phyloP scores from a whole-genome alignment of 495 filamentous ascomycete genomes.

The Podospora comata region DNA sequence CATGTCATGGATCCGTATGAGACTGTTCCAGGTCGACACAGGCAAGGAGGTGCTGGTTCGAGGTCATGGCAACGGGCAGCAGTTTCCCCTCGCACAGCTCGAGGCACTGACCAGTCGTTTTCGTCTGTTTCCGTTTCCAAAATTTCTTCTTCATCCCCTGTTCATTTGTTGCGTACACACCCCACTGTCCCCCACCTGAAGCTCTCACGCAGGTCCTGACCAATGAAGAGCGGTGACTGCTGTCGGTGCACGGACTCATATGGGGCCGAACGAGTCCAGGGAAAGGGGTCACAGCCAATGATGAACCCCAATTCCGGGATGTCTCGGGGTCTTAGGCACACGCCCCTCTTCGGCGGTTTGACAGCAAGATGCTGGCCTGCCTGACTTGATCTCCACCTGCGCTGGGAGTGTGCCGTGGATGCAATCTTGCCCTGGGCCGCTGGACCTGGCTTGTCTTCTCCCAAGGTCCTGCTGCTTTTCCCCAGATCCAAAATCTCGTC shows the following conservation, averaged over 20 bases:
- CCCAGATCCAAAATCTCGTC: slow-evolving; percentile 31
- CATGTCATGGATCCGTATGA: not conserved
- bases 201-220: slow-evolving; percentile 9
- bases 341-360: slow-evolving; percentile 22
- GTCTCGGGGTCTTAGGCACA: slow-evolving; percentile 17
- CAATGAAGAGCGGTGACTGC: slow-evolving; percentile 15
- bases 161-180: slow-evolving; percentile 9
- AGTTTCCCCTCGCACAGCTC: not conserved
- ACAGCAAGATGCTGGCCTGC: slow-evolving; percentile 13
- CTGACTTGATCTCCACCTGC: slow-evolving; percentile 25
- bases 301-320: slow-evolving; percentile 22
- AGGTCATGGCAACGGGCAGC: slow-evolving; percentile 8
- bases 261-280: not conserved
- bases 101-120: slow-evolving; percentile 19
- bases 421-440: slow-evolving; percentile 27
- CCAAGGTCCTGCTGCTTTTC: slow-evolving; percentile 17
- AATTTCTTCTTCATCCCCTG: slow-evolving; percentile 28
- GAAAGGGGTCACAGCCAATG: slow-evolving; percentile 21
- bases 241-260: not conserved
- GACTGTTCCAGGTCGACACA: not conserved
- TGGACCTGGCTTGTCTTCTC: slow-evolving; percentile 16
- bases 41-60: slow-evolving; percentile 2
- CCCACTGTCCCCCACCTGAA: slow-evolving; percentile 15
- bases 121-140: slow-evolving; percentile 20
- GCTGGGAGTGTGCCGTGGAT: slow-evolving; percentile 14